A percentile compares a stretch with the other conserved stretches of the same genome.
Evolutionary conservation across 2,329 filamentous ascomycete species (phyloP).

Genomic region (Aureobasidium sp.): DNA sequence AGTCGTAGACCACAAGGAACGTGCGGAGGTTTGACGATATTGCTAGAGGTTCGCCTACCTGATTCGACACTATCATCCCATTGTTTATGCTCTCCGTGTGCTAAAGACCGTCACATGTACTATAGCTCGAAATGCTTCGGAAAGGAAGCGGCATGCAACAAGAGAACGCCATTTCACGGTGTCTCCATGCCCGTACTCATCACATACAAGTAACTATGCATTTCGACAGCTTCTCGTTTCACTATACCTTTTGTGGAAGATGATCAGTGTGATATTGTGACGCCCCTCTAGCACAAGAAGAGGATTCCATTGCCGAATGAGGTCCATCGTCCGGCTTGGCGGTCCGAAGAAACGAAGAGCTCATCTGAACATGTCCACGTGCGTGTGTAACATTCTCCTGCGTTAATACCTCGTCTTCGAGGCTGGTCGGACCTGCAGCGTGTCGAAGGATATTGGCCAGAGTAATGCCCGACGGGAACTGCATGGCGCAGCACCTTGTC

Average conservation of each 20-base stretch:
- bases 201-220: too few relatives aligned
- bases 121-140: too few relatives aligned
- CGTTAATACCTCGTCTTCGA: background rate
- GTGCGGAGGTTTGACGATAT: background rate
- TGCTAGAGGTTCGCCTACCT: background rate
- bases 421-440: background rate
- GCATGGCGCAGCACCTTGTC: background rate
- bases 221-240: too few relatives aligned
- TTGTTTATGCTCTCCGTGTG: background rate
- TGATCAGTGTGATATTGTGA: too few relatives aligned
- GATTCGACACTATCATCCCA: background rate
- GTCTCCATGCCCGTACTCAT: too few relatives aligned
- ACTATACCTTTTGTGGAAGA: too few relatives aligned
- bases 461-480: background rate
- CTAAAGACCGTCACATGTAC: too few relatives aligned
- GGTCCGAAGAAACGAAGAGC: background rate
- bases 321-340: background rate
- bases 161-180: too few relatives aligned
- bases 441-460: background rate
- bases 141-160: too few relatives aligned
- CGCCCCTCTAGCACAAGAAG: too few relatives aligned
- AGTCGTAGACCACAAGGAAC: background rate
- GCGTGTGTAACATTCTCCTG: background rate
- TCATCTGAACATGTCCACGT: background rate
- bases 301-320: too few relatives aligned